Conservation (phyloP, 108 stramenopile genomes). For the Fistulifera pelliculosa region DNA sequence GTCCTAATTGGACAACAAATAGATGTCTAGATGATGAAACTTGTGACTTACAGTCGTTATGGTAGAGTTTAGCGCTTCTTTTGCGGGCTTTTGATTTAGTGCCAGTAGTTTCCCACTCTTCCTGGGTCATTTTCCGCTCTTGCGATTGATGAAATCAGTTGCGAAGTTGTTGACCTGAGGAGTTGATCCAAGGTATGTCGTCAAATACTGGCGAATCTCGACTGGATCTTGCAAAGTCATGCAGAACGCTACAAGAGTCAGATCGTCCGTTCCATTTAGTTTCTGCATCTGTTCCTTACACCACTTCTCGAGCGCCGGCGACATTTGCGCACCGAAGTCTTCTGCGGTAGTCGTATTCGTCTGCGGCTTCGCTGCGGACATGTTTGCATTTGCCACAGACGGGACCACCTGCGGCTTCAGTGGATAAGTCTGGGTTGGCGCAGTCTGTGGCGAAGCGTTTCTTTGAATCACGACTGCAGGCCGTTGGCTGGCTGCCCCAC, state of each 20-base stretch:
- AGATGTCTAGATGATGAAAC: no score
- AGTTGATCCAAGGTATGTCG: conserved; percentile 86
- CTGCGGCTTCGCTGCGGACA: conserved; percentile 1
- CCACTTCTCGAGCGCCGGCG: conserved; percentile 80
- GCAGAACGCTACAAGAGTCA: conserved; percentile 91
- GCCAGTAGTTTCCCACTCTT: conserved; percentile 72
- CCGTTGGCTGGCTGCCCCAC: conserved; percentile 28
- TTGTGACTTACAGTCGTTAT: no score
- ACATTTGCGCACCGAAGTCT: conserved; percentile 78
- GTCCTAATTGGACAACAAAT: no score
- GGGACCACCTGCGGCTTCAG: conserved; percentile 1
- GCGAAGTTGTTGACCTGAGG: conserved; percentile 91
- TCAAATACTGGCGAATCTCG: conserved; percentile 92
- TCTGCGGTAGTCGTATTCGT: conserved; percentile 28
- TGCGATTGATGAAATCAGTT: conserved; percentile 87
- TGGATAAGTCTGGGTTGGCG: neutral
- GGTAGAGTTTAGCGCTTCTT: conserved; percentile 31
- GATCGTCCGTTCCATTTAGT: conserved; percentile 85
- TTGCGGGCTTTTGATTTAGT: conserved; percentile 59
- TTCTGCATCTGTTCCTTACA: conserved; percentile 87
- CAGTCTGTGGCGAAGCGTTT: neutral
- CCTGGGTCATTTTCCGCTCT: conserved; percentile 54
- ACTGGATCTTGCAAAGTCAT: conserved; percentile 84
- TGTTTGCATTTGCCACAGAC: conserved; percentile 9
- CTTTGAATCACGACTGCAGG: conserved; percentile 19